Base-by-base conservation (phyloP, 176 grass and related monocot genomes). In the Triticum aestivum region DNA sequence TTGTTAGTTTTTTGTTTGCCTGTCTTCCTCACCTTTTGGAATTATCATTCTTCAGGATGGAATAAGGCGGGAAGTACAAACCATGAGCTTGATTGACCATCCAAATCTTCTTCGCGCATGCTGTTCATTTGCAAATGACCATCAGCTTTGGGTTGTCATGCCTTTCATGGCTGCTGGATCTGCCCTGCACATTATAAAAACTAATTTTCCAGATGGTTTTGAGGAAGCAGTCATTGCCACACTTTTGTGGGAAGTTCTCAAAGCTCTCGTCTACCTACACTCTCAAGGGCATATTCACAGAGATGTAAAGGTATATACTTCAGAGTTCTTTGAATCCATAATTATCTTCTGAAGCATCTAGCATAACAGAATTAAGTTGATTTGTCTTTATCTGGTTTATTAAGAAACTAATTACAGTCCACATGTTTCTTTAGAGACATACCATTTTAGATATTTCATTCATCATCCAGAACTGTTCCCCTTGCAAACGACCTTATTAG, bases 51-150 rank as follows among this genome's bases (percentile, higher is more conserved):
- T 72, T 82, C 75, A 99, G 97, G 97, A 96, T 83, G 97, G 94
- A 59, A 99, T 99, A 90, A 94, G 97, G 69, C 89, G 94, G 24
- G 97, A 99, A 91, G 97, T 99, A 7, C 97, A 96, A 82, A 99
- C 92, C 21, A 99, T 99, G 97, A 94, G 64, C 84, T 88, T 99
- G 84, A 59, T 99, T 89, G 91, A 96, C 84, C 94, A 99, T 84
- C 92, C 92, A 52, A 99, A 96, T 86, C 89, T 96, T 78, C 82
- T 99, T 58, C 90, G 87, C 2, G 92, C 97, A 83, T 70, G 89
- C 85, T 94, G 94, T 81, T 99, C 97, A 33, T 96, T 97, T 87
- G 94, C 94, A 82, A 83, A 88, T 83, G 92, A 70, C 30, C 90
- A 93, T 44, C 82, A 89, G 45, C 92, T 99, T 79, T 99, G 97